phyloP scores from a whole-genome alignment of 2,329 filamentous ascomycete species.

The Coniochaeta pulveracea region DNA sequence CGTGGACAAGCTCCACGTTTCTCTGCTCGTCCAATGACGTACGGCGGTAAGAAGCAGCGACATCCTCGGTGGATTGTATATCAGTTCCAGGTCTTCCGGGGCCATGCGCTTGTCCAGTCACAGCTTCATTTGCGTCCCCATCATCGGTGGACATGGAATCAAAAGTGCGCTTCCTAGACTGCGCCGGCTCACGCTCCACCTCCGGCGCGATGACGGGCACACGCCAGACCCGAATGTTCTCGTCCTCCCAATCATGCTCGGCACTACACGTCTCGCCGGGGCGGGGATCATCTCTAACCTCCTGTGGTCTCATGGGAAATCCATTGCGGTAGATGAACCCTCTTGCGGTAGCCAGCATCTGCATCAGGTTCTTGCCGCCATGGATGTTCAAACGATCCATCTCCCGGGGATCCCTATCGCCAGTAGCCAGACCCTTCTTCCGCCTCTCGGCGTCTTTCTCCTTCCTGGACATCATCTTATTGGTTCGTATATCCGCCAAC shows the following conservation, averaged over 20 bases:
- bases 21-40: conserved; percentile 1
- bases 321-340: conserved; percentile 80
- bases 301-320: conserved; percentile 59
- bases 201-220: conserved; percentile 38
- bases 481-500: conserved; percentile 55
- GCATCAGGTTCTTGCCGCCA: conserved; percentile 68
- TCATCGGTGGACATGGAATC: conserved; percentile 24
- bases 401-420: neutral
- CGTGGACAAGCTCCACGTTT: too few relatives aligned
- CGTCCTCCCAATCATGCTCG: conserved; percentile 62
- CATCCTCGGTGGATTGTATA: too few relatives aligned
- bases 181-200: conserved; percentile 5
- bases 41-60: too few relatives aligned
- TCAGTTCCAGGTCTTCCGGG: too few relatives aligned
- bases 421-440: conserved; percentile 20
- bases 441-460: conserved; percentile 28
- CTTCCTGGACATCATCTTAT: conserved; percentile 28
- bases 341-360: conserved; percentile 71
- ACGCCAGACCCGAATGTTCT: conserved; percentile 75
- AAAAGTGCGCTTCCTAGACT: conserved; percentile 23
- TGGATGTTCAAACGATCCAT: conserved; percentile 36
- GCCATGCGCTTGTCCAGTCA: too few relatives aligned
- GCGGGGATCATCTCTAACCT: conserved; percentile 43
- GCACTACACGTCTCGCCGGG: conserved; percentile 12
- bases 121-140: too few relatives aligned